Percentiles rank a stretch among this genome's conserved stretches.
phyloP scores from a whole-genome alignment of 2,329 filamentous ascomycete genomes.

The Alternaria sp. region DNA sequence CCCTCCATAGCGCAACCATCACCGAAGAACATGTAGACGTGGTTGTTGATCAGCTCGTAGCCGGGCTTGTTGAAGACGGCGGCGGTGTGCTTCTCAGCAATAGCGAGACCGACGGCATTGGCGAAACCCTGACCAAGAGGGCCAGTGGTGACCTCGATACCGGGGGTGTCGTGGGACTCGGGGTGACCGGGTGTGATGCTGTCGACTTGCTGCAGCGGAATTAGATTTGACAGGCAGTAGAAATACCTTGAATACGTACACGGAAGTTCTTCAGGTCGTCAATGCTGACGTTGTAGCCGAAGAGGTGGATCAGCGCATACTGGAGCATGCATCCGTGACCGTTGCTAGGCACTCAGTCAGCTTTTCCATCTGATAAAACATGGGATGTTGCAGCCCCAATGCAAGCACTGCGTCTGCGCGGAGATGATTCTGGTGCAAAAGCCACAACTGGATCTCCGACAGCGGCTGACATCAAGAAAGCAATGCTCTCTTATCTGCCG shows the following conservation, averaged over 20 bases:
- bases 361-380: background rate
- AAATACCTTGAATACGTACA: constrained; percentile 68
- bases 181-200: constrained; percentile 95
- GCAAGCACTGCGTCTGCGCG: background rate
- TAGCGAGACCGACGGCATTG: constrained; percentile 97
- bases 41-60: constrained; percentile 90
- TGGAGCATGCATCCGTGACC: constrained; percentile 99
- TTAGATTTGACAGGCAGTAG: constrained; percentile 43
- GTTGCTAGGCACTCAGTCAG: constrained; percentile 68
- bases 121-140: constrained; percentile 96
- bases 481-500: background rate
- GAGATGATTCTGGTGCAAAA: background rate
- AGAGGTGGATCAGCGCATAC: constrained; percentile 96
- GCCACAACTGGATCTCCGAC: background rate
- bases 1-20: constrained; percentile 99
- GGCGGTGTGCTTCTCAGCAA: constrained; percentile 90
- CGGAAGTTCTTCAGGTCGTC: constrained; percentile 97
- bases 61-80: constrained; percentile 96
- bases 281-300: constrained; percentile 84
- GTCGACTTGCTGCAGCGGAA: constrained; percentile 62
- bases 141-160: constrained; percentile 96
- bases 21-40: constrained; percentile 96
- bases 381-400: background rate
- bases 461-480: constrained; percentile 5
- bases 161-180: constrained; percentile 94